A percentile compares a stretch with the other conserved stretches of the same genome.
Evolutionary conservation across 1,139 yeast genomes (phyloP).

Genomic region (Debaryomyces robertsiae): DNA sequence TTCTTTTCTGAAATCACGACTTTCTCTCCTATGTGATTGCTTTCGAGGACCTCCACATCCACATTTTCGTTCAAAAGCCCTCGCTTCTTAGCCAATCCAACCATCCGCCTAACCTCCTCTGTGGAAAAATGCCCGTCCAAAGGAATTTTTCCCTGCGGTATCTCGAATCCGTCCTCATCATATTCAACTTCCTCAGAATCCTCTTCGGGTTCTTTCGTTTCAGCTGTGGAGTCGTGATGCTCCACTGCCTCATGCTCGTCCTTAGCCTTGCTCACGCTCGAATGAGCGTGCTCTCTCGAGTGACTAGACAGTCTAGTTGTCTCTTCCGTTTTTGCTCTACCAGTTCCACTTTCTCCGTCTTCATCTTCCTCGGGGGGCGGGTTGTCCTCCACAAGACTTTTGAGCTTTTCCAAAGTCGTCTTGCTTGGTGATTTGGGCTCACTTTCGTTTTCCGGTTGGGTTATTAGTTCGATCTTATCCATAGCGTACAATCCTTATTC

Average conservation of each 20-base stretch:
- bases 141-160: slow-evolving; percentile 44
- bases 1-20: slow-evolving; percentile 13
- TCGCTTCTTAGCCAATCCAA: slow-evolving; percentile 33
- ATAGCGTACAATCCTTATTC: slow-evolving; percentile 1
- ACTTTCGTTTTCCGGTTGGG: slow-evolving; percentile 22
- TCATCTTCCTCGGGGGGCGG: slow-evolving; percentile 7
- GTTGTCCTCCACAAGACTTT: slow-evolving; percentile 19
- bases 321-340: neutral
- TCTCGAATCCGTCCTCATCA: slow-evolving; percentile 41
- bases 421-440: slow-evolving; percentile 11
- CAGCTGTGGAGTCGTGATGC: slow-evolving; percentile 8
- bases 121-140: slow-evolving; percentile 46
- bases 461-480: slow-evolving; percentile 23
- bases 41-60: slow-evolving; percentile 29
- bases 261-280: neutral
- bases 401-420: slow-evolving; percentile 19
- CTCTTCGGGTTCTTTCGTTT: slow-evolving; percentile 10
- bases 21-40: slow-evolving; percentile 20
- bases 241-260: neutral
- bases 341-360: slow-evolving; percentile 1
- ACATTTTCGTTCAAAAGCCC: slow-evolving; percentile 33
- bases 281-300: neutral
- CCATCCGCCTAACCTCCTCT: slow-evolving; percentile 32
- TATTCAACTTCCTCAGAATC: slow-evolving; percentile 14
- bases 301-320: neutral